These are phyloP conservation scores for Saccharomycopsis fibuligera DNA, from an alignment of 805 yeast genomes.

Conservation along the genomic window DNA sequence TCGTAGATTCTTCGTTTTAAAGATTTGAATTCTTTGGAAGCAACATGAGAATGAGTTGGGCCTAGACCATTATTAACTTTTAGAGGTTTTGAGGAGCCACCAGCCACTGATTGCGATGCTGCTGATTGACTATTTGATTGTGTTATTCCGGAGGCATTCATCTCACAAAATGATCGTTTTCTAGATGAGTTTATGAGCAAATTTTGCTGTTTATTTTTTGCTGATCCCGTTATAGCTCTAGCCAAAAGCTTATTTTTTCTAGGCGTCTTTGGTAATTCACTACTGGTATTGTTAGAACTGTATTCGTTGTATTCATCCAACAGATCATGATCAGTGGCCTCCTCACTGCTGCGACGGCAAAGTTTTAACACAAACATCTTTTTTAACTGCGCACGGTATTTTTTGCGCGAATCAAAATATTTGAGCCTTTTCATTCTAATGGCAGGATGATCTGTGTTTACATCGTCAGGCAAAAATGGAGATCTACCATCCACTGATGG, in stretches of 20 bases:
- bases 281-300: neutral
- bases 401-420: slow-evolving; percentile 29
- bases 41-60: slow-evolving; percentile 51
- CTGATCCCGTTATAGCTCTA: neutral
- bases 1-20: slow-evolving; percentile 38
- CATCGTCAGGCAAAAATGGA: slow-evolving; percentile 66
- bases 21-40: slow-evolving; percentile 44
- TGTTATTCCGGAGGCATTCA: slow-evolving; percentile 57
- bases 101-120: neutral
- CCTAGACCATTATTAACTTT: slow-evolving; percentile 48
- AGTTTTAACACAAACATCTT: slow-evolving; percentile 14
- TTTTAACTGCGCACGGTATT: slow-evolving; percentile 33
- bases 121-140: slow-evolving; percentile 33
- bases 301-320: slow-evolving; percentile 1
- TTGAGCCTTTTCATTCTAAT: slow-evolving; percentile 30
- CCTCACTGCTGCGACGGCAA: too few species aligned
- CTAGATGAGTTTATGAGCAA: neutral
- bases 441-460: slow-evolving; percentile 34
- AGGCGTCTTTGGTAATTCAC: too few species aligned
- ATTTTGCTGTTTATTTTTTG: neutral
- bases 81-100: too few species aligned
- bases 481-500: slow-evolving; percentile 69
- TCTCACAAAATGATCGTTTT: slow-evolving; percentile 41
- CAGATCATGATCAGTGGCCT: neutral
- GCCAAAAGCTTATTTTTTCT: neutral